Evolutionary conservation across 108 stramenopile species (phyloP).

Genomic region (Skeletonema tropicum): DNA sequence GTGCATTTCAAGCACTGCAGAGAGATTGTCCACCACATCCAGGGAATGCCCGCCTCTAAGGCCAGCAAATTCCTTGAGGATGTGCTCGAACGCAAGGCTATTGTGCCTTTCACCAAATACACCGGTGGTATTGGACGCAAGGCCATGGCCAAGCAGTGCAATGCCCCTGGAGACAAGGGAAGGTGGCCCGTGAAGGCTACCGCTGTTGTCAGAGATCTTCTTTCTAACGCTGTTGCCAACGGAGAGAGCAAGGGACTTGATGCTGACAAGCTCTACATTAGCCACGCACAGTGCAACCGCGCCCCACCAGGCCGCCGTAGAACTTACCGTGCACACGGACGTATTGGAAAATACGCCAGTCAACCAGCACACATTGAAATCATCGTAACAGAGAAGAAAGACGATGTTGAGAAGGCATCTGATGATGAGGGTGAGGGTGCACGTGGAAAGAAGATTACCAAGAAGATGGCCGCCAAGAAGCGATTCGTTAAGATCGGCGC

Average conservation of each 20-base stretch:
- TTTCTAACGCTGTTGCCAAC: constrained; percentile 97
- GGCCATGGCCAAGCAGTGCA: constrained; percentile 91
- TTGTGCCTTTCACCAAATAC: constrained; percentile 96
- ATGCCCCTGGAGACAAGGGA: constrained; percentile 93
- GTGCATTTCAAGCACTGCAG: constrained; percentile 99
- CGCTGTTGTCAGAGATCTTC: constrained; percentile 92
- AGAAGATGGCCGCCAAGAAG: constrained; percentile 78
- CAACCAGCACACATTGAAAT: constrained; percentile 99
- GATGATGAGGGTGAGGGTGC: constrained; percentile 61
- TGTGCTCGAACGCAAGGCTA: constrained; percentile 93
- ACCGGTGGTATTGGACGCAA: constrained; percentile 98
- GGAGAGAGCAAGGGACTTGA: constrained; percentile 97
- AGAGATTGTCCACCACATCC: constrained; percentile 94
- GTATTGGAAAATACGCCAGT: constrained; percentile 98
- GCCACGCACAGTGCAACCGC: constrained; percentile 95
- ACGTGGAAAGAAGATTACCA: constrained; percentile 73
- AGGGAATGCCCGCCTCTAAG: constrained; percentile 92
- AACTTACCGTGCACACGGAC: constrained; percentile 99
- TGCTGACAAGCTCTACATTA: constrained; percentile 83
- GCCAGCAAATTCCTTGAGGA: constrained; percentile 92
- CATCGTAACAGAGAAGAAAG: constrained; percentile 86
- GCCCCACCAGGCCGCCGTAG: constrained; percentile 97
- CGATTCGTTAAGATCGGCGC: constrained; percentile 85
- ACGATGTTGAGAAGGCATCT: constrained; percentile 79
- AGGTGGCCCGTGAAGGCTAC: constrained; percentile 99